These are phyloP conservation scores for Escovopsis sp. DNA, from an alignment of 2,329 filamentous ascomycete species.

Conservation along the genomic window DNA sequence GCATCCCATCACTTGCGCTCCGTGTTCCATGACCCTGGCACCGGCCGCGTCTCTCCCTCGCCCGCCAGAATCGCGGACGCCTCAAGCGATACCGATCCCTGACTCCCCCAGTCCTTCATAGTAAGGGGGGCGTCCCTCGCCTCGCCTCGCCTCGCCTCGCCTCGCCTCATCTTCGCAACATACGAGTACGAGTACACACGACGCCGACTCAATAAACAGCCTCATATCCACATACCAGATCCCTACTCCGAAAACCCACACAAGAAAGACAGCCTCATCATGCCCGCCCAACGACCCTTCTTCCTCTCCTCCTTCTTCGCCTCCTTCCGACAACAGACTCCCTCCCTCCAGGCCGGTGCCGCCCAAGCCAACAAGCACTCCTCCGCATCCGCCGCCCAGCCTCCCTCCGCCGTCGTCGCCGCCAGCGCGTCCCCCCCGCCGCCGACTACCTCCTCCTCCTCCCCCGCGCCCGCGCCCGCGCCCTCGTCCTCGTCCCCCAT, in stretches of 20 bases:
- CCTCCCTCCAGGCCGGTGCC: conserved; percentile 18
- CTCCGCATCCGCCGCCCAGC: conserved; percentile 8
- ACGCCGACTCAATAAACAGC: too few relatives aligned
- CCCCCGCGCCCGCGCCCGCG: conserved; percentile 9
- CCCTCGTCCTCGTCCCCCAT: too few relatives aligned
- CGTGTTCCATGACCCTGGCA: too few relatives aligned
- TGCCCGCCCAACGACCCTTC: conserved; percentile 40
- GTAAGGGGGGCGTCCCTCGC: background rate
- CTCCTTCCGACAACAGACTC: conserved; percentile 35
- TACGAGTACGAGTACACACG: too few relatives aligned
- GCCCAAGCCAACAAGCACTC: conserved; percentile 23
- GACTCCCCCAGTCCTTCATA: background rate
- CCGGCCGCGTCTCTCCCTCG: too few relatives aligned
- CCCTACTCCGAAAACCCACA: too few relatives aligned
- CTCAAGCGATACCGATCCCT: too few relatives aligned
- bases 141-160: background rate
- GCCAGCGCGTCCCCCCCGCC: conserved; percentile 14
- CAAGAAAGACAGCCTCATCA: conserved; percentile 10
- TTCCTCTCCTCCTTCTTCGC: conserved; percentile 43
- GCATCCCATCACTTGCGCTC: too few relatives aligned
- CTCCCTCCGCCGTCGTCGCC: conserved; percentile 13
- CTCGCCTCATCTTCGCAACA: background rate
- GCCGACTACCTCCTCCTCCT: conserved; percentile 9
- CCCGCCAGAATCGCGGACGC: too few relatives aligned
- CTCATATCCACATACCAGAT: too few relatives aligned